Evolutionary conservation across 164 flowering plant genomes (phyloP).

Genomic region (Liriodendron chinense): DNA sequence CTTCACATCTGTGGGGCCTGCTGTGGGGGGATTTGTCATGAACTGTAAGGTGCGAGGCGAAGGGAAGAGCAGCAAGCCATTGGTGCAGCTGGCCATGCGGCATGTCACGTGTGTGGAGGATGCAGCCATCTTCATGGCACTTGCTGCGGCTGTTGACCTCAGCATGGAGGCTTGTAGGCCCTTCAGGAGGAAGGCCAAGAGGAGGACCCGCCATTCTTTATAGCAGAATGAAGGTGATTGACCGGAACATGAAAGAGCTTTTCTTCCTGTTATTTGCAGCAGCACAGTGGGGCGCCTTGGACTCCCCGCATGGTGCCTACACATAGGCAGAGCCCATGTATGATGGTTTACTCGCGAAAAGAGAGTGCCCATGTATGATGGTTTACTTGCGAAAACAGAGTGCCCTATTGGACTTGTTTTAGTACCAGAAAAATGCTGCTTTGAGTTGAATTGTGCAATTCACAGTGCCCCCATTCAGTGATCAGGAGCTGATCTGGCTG

Average conservation of each 20-base stretch:
- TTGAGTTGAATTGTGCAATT: too few relatives aligned
- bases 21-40: constrained; percentile 78
- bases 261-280: neutral
- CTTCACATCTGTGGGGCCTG: constrained; percentile 47
- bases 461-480: neutral
- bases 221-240: neutral
- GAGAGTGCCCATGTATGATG: neutral
- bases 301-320: neutral
- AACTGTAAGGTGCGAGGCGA: constrained; percentile 79
- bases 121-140: constrained; percentile 93
- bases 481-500: neutral
- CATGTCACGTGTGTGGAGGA: constrained; percentile 89
- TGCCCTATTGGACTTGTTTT: neutral
- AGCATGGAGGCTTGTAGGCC: constrained; percentile 89
- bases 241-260: neutral
- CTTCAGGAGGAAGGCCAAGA: constrained; percentile 51
- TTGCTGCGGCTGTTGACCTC: constrained; percentile 90
- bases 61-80: constrained; percentile 75
- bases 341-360: neutral
- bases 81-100: constrained; percentile 77
- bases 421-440: neutral
- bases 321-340: neutral
- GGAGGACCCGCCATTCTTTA: constrained; percentile 32
- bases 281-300: neutral
- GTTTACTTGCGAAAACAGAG: neutral